phyloP scores from a whole-genome alignment of 305 asterid genomes.

The Fraxinus platypoda region DNA sequence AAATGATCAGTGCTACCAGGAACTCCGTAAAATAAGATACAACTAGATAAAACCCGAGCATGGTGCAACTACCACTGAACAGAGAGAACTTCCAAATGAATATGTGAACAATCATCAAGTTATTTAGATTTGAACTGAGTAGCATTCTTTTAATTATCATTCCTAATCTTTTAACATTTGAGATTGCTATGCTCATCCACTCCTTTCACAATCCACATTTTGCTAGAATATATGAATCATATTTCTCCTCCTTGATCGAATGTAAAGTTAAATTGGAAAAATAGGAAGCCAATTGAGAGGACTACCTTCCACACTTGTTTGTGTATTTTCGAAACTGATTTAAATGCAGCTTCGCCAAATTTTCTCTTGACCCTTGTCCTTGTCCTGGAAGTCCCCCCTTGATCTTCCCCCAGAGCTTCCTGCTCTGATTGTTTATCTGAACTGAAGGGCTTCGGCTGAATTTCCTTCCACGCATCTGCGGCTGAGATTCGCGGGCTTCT shows the following conservation, averaged over 20 bases:
- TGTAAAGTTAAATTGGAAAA: neutral
- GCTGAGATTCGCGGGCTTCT: slow-evolving; percentile 57
- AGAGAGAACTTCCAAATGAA: neutral
- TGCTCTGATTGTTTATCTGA: slow-evolving; percentile 9
- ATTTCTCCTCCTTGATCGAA: neutral
- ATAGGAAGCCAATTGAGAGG: neutral
- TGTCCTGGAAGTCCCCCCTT: slow-evolving; percentile 8
- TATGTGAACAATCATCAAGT: neutral
- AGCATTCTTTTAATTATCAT: neutral
- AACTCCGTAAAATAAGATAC: neutral
- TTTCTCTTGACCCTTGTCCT: slow-evolving; percentile 39
- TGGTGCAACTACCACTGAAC: neutral
- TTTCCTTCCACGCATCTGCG: slow-evolving; percentile 33
- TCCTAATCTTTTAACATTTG: neutral
- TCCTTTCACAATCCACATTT: neutral
- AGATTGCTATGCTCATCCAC: neutral
- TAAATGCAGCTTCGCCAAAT: slow-evolving; percentile 24
- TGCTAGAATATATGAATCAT: neutral
- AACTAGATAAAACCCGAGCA: neutral
- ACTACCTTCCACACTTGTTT: slow-evolving; percentile 51
- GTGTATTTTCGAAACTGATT: slow-evolving; percentile 29
- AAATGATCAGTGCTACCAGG: neutral
- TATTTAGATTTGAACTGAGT: neutral
- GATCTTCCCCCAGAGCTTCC: neutral
- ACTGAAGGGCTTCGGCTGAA: slow-evolving; percentile 10